Conservation (phyloP, 257 asterid genomes). For the Lantana camara region DNA sequence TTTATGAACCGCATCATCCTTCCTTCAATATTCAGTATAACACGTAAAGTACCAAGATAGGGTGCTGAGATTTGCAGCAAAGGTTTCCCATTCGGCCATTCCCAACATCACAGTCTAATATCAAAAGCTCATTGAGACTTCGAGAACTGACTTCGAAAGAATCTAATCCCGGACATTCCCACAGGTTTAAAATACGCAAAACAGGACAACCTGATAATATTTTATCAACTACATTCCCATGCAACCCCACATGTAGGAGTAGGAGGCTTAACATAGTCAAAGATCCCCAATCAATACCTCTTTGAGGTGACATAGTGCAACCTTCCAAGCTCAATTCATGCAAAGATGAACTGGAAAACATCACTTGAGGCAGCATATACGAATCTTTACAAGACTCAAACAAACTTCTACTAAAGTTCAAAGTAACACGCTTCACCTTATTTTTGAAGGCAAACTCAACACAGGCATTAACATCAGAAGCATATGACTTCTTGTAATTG, state of each 20-base stretch:
- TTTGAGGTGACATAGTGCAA: not conserved
- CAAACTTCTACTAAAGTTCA: too few relatives aligned
- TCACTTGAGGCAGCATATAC: not conserved
- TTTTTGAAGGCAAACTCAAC: slow-evolving; percentile 14
- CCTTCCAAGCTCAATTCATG: not conserved
- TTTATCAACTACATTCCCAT: too few relatives aligned
- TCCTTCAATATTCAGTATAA: not conserved
- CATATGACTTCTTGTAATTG: not conserved
- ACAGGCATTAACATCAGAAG: slow-evolving; percentile 10
- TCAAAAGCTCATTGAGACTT: too few relatives aligned
- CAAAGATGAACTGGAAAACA: slow-evolving; percentile 8
- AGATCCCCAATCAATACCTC: slow-evolving; percentile 19
- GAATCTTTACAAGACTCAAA: not conserved
- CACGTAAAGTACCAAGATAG: too few relatives aligned
- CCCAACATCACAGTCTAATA: too few relatives aligned
- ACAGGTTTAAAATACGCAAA: too few relatives aligned
- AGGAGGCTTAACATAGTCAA: not conserved
- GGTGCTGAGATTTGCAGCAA: too few relatives aligned
- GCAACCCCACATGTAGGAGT: not conserved
- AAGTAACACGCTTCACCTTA: slow-evolving; percentile 12
- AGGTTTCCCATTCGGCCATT: too few relatives aligned
- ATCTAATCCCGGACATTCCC: too few relatives aligned
- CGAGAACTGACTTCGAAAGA: too few relatives aligned
- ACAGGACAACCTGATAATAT: too few relatives aligned
- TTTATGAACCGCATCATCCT: not conserved